Evolutionary conservation across 2,329 filamentous ascomycete species (phyloP).

Genomic region (Aspergillus ochraceus): DNA sequence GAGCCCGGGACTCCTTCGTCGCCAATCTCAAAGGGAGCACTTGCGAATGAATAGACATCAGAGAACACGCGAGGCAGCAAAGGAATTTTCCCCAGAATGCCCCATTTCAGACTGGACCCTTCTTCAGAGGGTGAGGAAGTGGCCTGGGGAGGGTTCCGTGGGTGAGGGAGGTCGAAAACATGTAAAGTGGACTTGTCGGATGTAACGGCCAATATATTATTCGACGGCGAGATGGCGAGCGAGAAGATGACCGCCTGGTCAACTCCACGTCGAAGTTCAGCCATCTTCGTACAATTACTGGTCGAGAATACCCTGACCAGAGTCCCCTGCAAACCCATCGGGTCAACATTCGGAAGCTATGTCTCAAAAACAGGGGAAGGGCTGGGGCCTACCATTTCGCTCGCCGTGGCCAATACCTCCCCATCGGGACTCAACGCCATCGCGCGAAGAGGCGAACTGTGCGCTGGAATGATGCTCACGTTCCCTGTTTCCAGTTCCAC

Average conservation of each 20-base stretch:
- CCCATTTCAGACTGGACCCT: conserved; percentile 73
- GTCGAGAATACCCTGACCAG: conserved; percentile 84
- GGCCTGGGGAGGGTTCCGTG: conserved; percentile 33
- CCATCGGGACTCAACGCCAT: conserved; percentile 79
- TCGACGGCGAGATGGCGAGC: conserved; percentile 80
- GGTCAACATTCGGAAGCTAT: conserved; percentile 19
- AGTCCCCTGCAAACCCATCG: conserved; percentile 61
- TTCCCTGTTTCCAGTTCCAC: conserved; percentile 75
- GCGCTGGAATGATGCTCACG: conserved; percentile 91
- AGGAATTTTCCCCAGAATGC: conserved; percentile 78
- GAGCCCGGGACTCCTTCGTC: conserved; percentile 60
- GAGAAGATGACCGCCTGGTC: conserved; percentile 87
- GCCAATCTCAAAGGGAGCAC: conserved; percentile 77
- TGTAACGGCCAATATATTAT: conserved; percentile 79
- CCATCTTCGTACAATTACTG: conserved; percentile 73
- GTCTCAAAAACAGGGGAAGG: not conserved
- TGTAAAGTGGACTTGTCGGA: conserved; percentile 97
- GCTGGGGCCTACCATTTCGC: conserved; percentile 65
- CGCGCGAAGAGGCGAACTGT: conserved; percentile 75
- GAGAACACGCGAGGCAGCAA: conserved; percentile 84
- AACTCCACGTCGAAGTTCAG: conserved; percentile 83
- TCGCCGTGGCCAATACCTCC: conserved; percentile 81
- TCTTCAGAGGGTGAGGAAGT: conserved; percentile 41
- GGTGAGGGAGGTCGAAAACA: conserved; percentile 77
- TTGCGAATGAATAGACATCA: conserved; percentile 83